A percentile compares a stretch with the other conserved stretches of the same genome.
Evolutionary conservation across 2,329 filamentous ascomycete genomes (phyloP).

Genomic region (Lecanoromycetidae sp.): DNA sequence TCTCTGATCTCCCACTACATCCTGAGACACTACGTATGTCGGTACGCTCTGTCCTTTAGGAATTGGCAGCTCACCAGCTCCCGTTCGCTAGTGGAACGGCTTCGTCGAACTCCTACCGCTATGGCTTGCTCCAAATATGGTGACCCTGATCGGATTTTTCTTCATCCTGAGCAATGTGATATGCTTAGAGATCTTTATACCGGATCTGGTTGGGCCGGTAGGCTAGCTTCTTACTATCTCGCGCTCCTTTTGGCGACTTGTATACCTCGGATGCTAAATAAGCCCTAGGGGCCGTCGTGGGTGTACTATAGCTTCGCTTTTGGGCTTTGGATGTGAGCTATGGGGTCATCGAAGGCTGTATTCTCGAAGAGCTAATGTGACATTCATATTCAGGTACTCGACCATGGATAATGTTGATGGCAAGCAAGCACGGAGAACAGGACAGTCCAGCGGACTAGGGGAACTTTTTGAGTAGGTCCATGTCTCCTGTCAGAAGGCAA

Average conservation of each 20-base stretch:
- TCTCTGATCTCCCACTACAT: conserved; percentile 89
- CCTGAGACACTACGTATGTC: conserved; percentile 80
- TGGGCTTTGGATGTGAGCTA: conserved; percentile 73
- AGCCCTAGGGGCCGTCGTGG: conserved; percentile 65
- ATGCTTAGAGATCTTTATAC: conserved; percentile 65
- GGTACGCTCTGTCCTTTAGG: conserved; percentile 11
- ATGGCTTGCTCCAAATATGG: conserved; percentile 97
- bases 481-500: conserved; percentile 2
- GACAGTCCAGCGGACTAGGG: conserved; percentile 85
- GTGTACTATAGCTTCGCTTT: conserved; percentile 92
- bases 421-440: conserved; percentile 89
- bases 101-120: conserved; percentile 83
- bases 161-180: conserved; percentile 81
- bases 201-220: conserved; percentile 82
- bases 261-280: conserved; percentile 12
- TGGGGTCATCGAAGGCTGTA: not conserved
- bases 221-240: conserved; percentile 23
- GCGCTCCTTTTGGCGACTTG: not conserved
- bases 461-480: conserved; percentile 81
- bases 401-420: conserved; percentile 99
- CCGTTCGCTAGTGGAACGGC: conserved; percentile 69
- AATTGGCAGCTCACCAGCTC: not conserved
- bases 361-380: not conserved
- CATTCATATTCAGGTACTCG: conserved; percentile 48
- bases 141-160: conserved; percentile 86